Evolutionary conservation across 306 rosid genomes (phyloP).

Genomic region (Castanea crenata): DNA sequence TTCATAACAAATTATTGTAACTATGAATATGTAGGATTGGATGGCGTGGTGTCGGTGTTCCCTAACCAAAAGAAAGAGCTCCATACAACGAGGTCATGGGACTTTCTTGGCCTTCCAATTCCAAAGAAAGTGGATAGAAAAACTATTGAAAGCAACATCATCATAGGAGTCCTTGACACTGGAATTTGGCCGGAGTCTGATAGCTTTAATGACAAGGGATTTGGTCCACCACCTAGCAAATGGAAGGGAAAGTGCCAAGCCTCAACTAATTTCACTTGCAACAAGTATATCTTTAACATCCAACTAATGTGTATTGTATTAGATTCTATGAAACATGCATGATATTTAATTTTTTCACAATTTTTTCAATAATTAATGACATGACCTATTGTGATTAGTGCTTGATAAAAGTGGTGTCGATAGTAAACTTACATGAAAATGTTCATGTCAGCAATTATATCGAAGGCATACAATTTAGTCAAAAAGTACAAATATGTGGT

Average conservation of each 20-base stretch:
- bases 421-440: too few relatives aligned
- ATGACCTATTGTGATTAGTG: too few relatives aligned
- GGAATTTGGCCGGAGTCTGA: constrained; percentile 57
- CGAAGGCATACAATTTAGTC: not conserved
- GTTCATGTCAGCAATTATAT: too few relatives aligned
- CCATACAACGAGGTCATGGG: constrained; percentile 61
- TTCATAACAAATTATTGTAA: not conserved
- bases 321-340: too few relatives aligned
- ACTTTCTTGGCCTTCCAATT: constrained; percentile 47
- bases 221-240: constrained; percentile 46
- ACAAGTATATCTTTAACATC: constrained; percentile 28
- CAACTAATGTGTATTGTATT: not conserved
- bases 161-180: constrained; percentile 42
- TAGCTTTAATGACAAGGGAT: constrained; percentile 43
- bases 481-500: not conserved
- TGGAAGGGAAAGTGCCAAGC: constrained; percentile 54
- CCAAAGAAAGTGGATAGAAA: constrained; percentile 11
- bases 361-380: too few relatives aligned
- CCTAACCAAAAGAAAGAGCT: constrained; percentile 28
- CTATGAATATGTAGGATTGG: constrained; percentile 28
- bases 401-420: too few relatives aligned
- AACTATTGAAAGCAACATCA: constrained; percentile 33
- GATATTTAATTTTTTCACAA: too few relatives aligned
- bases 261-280: constrained; percentile 39
- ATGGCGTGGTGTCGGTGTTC: constrained; percentile 55